Percentiles rank a stretch among this genome's conserved stretches.
Evolutionary conservation across 2,329 filamentous ascomycete species (phyloP).

Genomic region (Trichoderma breve): DNA sequence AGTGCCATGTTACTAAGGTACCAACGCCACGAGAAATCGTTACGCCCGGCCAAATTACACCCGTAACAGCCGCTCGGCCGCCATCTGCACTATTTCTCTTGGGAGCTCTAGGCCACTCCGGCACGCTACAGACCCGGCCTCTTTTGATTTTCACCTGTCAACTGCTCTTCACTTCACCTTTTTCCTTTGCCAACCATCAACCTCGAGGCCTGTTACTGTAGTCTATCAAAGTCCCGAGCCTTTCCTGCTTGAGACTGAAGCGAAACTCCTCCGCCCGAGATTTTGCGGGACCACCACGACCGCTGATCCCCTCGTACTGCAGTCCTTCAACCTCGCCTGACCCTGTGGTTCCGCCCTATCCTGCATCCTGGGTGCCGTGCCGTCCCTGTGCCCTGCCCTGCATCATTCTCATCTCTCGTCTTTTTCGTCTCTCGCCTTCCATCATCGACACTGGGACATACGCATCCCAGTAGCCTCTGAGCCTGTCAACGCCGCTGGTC

Average conservation of each 20-base stretch:
- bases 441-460: not conserved
- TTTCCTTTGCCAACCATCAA: not conserved
- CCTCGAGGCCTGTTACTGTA: not conserved
- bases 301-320: not conserved
- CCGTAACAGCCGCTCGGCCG: constrained; percentile 8
- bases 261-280: not conserved
- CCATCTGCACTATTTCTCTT: not conserved
- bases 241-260: constrained; percentile 3
- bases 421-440: not conserved
- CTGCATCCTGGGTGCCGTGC: not conserved
- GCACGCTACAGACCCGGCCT: not conserved
- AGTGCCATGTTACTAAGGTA: constrained; percentile 11
- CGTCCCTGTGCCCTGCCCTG: not conserved
- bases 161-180: not conserved
- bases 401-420: constrained; percentile 1
- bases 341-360: not conserved
- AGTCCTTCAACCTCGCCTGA: constrained; percentile 11
- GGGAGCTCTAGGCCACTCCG: not conserved
- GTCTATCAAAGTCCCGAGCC: not conserved
- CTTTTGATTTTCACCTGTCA: not conserved
- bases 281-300: constrained; percentile 8
- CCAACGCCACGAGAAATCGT: constrained; percentile 7
- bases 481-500: not conserved
- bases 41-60: not conserved
- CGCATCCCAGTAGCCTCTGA: not conserved